Conservation (phyloP, 2,329 filamentous ascomycete species). For the Ceratocystis smalleyi region DNA sequence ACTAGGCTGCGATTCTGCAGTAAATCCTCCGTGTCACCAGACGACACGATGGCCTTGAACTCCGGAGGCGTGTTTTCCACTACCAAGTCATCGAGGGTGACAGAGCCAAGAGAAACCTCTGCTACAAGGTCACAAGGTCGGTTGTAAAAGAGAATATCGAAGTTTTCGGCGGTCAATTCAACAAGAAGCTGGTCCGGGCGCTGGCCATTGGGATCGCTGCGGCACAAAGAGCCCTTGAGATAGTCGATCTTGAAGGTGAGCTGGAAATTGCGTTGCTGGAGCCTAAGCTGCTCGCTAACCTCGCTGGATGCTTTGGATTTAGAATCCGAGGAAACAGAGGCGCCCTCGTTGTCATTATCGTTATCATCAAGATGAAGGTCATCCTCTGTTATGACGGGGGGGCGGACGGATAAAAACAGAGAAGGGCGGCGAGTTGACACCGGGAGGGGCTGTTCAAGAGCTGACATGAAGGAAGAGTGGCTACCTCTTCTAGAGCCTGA, state of each 20-base stretch:
- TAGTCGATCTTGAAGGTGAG: slow-evolving; percentile 94
- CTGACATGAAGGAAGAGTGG: slow-evolving; percentile 17
- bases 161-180: slow-evolving; percentile 78
- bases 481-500: slow-evolving; percentile 11
- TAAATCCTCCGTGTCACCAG: slow-evolving; percentile 55
- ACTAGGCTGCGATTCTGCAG: slow-evolving; percentile 69
- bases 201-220: slow-evolving; percentile 62
- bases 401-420: slow-evolving; percentile 57
- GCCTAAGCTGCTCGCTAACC: slow-evolving; percentile 28
- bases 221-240: slow-evolving; percentile 81
- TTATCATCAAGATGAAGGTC: slow-evolving; percentile 53
- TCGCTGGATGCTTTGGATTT: slow-evolving; percentile 34
- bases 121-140: slow-evolving; percentile 85
- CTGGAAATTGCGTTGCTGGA: slow-evolving; percentile 85
- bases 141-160: slow-evolving; percentile 75
- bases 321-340: slow-evolving; percentile 31
- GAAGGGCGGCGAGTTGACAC: slow-evolving; percentile 21
- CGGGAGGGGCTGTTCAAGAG: slow-evolving; percentile 13
- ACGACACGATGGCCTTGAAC: slow-evolving; percentile 96
- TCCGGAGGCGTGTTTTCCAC: slow-evolving; percentile 77
- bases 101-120: slow-evolving; percentile 70
- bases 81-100: slow-evolving; percentile 75
- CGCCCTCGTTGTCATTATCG: slow-evolving; percentile 55
- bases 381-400: slow-evolving; percentile 62
- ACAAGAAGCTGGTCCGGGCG: slow-evolving; percentile 70